A percentile compares a stretch with the other conserved stretches of the same genome.
Conservation (phyloP, 306 rosid genomes). For the Lathyrus aphaca region DNA sequence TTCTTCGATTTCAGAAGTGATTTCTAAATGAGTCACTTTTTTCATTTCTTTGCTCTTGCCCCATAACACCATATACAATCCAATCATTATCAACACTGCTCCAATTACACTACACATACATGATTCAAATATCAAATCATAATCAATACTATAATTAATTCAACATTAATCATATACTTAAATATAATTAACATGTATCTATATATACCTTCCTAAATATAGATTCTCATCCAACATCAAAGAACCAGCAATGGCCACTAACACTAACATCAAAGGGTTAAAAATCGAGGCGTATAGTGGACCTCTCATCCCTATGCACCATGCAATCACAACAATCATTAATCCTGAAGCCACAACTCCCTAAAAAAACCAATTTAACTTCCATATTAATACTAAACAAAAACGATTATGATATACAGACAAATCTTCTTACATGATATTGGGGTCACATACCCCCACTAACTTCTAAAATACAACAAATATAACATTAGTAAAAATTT, state of each 20-base stretch:
- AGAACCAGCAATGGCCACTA: conserved; percentile 47
- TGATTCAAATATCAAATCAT: conserved; percentile 10
- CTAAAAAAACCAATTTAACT: conserved; percentile 30
- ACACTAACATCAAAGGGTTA: conserved; percentile 48
- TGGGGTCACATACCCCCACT: too few species aligned
- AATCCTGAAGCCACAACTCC: conserved; percentile 57
- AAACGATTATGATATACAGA: neutral
- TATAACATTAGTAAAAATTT: too few species aligned
- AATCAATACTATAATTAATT: neutral
- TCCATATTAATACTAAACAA: neutral
- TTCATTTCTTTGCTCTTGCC: conserved; percentile 46
- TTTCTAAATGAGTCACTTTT: conserved; percentile 23
- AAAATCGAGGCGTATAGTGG: conserved; percentile 60
- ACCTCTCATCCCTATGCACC: conserved; percentile 54
- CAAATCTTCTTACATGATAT: too few species aligned
- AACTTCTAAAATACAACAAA: too few species aligned
- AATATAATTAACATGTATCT: neutral
- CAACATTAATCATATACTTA: neutral
- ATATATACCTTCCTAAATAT: conserved; percentile 50
- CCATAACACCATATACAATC: conserved; percentile 52
- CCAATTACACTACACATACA: conserved; percentile 40
- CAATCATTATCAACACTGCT: conserved; percentile 46
- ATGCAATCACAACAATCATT: conserved; percentile 35
- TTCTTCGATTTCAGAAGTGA: neutral
- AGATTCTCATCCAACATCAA: conserved; percentile 48